These are phyloP conservation scores for Erucastrum elatum DNA, from an alignment of 345 rosid species.

Conservation along the genomic window DNA sequence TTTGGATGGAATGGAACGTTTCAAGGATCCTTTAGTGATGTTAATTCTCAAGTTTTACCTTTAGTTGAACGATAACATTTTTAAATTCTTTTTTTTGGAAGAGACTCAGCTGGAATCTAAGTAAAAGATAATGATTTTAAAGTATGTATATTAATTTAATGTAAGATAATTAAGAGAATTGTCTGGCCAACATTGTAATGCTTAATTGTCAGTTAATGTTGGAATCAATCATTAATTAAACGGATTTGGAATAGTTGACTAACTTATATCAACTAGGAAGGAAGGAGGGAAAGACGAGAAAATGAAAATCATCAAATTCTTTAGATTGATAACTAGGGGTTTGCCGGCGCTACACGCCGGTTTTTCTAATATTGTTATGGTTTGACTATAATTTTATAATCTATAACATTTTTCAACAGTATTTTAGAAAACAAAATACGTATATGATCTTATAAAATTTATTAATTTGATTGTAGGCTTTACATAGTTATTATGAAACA, in stretches of 20 bases:
- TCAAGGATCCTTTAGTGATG: background rate
- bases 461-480: no score
- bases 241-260: slow-evolving; percentile 18
- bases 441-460: no score
- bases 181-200: slow-evolving; percentile 31
- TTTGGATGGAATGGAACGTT: background rate
- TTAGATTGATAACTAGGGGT: background rate
- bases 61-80: background rate
- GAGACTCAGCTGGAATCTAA: background rate
- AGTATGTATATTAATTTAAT: background rate
- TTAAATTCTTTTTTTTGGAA: background rate
- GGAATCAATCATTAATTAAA: slow-evolving; percentile 18
- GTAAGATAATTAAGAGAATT: slow-evolving; percentile 1
- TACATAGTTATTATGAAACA: no score
- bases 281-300: background rate
- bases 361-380: no score
- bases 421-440: no score
- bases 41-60: background rate
- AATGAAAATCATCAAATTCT: background rate
- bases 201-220: slow-evolving; percentile 32
- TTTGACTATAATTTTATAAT: no score
- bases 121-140: background rate
- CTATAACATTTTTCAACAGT: no score
- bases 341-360: no score
- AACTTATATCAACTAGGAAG: slow-evolving; percentile 9